Base-by-base conservation (phyloP, 192 early-diverging fungal species). In the Backusella sp. region DNA sequence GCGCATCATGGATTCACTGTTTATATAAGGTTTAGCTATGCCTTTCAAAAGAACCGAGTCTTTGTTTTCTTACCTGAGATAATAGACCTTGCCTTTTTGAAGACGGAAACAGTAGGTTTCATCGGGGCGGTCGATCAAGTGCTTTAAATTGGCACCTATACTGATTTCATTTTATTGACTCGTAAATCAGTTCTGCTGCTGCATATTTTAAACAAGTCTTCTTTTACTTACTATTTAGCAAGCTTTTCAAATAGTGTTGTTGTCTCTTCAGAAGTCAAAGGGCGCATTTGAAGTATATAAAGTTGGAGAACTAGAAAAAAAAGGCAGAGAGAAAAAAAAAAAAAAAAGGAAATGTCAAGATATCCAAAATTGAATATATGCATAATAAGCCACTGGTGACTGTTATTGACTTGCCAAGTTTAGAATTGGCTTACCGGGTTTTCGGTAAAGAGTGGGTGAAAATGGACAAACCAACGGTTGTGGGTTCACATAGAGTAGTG, bases 221-320 rank as follows among this genome's bases (percentile, higher is more conserved):
- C 19, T 42, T 42, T 19, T 67, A 70, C 87, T 70, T 88, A 94
- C 93, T 98, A 98, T 90, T 98, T 97, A 41, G 98, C 91, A 72
- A 99, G 90, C 87, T 99, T 99, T 78, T 97, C 94, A 80, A 99
- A 99, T 73, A 99, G 87, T 26, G 94, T 94, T 83, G 97, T 96
- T 67, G 97, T 97, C 83, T 99, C 98, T 84, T 97, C 93, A 81
- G 97, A 94, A 59, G 98, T 99, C 49, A 99, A 87, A 6, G 97
- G 98, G 66, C 98, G 90, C 98, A 99, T 99, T 44, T 34, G 53
- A 6, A 26, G 23, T 59, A 23, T 11, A 59, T 21, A 8, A 59
- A 26, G 19, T 28, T 28, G 3, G 15, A 44, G 15, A 4, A 44
- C 30, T 32, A 21, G 6, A 26, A 56, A 56, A 56, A 44, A 44